Conservation (phyloP, 2,329 filamentous ascomycete genomes). For the Rhynchosporium graminicola region DNA sequence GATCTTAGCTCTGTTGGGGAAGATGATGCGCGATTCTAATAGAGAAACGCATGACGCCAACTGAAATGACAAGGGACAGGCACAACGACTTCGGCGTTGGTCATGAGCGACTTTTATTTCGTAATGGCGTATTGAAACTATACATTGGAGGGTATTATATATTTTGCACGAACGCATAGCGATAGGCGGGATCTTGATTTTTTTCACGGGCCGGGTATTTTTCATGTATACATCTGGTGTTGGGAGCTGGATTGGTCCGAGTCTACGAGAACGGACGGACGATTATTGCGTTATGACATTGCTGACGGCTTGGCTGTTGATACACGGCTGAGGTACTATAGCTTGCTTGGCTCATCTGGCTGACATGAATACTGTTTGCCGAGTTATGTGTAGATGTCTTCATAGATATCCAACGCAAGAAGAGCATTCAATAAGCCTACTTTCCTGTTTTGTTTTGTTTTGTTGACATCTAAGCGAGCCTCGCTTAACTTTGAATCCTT, state of each 20-base stretch:
- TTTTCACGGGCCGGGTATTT: conserved; percentile 7
- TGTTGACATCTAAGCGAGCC: conserved; percentile 2
- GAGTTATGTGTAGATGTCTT: neutral
- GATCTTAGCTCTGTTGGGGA: conserved; percentile 25
- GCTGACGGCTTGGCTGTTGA: neutral
- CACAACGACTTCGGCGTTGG: conserved; percentile 7
- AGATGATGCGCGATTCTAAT: conserved; percentile 23
- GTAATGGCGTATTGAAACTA: conserved; percentile 7
- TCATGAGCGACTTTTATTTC: conserved; percentile 14
- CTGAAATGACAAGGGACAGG: conserved; percentile 4
- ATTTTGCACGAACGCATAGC: conserved; percentile 24
- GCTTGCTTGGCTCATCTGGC: neutral
- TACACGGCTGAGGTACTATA: neutral
- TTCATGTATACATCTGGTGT: conserved; percentile 23
- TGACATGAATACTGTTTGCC: neutral
- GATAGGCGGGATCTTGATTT: conserved; percentile 18
- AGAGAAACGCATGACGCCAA: conserved; percentile 3
- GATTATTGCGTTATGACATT: conserved; percentile 4
- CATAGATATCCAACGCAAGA: neutral
- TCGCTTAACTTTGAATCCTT: neutral
- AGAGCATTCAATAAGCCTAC: neutral
- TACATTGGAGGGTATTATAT: conserved; percentile 10
- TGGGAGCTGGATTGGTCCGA: conserved; percentile 12
- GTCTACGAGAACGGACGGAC: conserved; percentile 1
- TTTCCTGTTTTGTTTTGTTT: neutral